These are phyloP conservation scores for Dothideomycetes sp. DNA, from an alignment of 2,329 filamentous ascomycete genomes.

Conservation along the genomic window DNA sequence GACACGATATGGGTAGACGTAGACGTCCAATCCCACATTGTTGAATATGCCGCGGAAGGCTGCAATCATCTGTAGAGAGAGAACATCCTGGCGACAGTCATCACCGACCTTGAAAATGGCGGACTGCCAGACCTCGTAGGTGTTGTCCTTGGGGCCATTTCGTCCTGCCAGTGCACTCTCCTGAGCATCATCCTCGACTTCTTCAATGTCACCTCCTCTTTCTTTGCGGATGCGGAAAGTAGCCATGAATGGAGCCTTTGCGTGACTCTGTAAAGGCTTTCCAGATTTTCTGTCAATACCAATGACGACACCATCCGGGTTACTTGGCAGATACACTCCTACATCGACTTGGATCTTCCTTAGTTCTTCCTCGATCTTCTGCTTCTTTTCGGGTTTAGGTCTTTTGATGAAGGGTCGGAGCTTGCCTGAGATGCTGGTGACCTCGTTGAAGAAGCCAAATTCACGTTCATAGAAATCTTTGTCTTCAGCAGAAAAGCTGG, in stretches of 20 bases:
- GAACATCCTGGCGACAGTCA: conserved; percentile 92
- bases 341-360: conserved; percentile 96
- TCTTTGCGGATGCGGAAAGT: conserved; percentile 93
- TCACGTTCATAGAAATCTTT: conserved; percentile 84
- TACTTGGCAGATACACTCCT: conserved; percentile 92
- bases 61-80: conserved; percentile 95
- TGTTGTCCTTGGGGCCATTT: conserved; percentile 33
- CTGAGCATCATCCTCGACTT: conserved; percentile 29
- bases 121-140: conserved; percentile 94
- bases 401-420: conserved; percentile 86
- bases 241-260: conserved; percentile 97
- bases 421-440: conserved; percentile 91
- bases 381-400: conserved; percentile 92
- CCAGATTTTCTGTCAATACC: conserved; percentile 97
- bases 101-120: conserved; percentile 99
- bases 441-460: conserved; percentile 96
- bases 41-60: conserved; percentile 97
- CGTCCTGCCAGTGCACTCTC: conserved; percentile 20
- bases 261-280: conserved; percentile 93
- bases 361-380: conserved; percentile 97
- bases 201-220: conserved; percentile 39
- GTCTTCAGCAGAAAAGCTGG: conserved; percentile 70
- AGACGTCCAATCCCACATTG: conserved; percentile 87
- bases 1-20: conserved; percentile 92
- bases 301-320: conserved; percentile 92